Conservation (phyloP, 345 rosid species). For the Aegle marmelos region DNA sequence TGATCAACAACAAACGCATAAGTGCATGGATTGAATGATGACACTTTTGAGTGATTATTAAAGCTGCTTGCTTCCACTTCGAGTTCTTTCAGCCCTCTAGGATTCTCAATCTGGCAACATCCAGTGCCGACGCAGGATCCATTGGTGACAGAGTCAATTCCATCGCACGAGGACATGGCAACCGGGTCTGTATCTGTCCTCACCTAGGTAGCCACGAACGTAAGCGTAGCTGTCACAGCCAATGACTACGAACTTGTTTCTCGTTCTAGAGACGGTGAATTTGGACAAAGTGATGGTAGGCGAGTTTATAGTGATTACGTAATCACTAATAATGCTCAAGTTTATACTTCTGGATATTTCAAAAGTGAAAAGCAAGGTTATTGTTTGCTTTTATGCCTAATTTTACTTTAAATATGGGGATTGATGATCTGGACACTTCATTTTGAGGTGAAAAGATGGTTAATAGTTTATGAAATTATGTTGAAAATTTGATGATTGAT, state of each 20-base stretch:
- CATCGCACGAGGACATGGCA: conserved; percentile 16
- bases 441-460: too few relatives aligned
- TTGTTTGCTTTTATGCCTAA: too few relatives aligned
- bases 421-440: too few relatives aligned
- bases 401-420: too few relatives aligned
- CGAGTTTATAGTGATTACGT: too few relatives aligned
- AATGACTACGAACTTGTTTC: conserved; percentile 22
- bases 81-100: neutral
- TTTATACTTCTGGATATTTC: too few relatives aligned
- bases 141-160: neutral
- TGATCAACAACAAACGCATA: conserved; percentile 33
- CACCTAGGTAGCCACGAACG: neutral
- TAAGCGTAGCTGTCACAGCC: conserved; percentile 31
- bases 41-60: neutral
- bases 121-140: conserved; percentile 28
- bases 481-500: too few relatives aligned
- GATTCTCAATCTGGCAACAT: conserved; percentile 28
- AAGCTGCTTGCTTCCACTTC: neutral
- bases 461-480: too few relatives aligned
- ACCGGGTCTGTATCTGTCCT: neutral
- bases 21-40: conserved; percentile 11
- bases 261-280: neutral
- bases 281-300: neutral
- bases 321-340: too few relatives aligned
- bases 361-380: too few relatives aligned